phyloP scores from a whole-genome alignment of 768 basidiomycete genomes.

The Mycena rosella region DNA sequence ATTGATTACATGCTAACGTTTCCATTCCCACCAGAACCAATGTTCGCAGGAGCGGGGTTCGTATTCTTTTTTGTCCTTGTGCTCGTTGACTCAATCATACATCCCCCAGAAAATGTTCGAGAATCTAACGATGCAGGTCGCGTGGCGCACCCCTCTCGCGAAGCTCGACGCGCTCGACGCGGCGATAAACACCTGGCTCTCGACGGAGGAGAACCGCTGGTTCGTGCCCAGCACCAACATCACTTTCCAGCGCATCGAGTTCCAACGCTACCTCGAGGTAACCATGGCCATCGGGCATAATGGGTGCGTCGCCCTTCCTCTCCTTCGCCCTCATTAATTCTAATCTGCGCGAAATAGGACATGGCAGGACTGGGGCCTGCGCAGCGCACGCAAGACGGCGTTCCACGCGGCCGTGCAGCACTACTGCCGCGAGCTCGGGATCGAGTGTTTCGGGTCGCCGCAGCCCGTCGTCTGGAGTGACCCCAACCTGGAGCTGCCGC shows the following conservation, averaged over 20 bases:
- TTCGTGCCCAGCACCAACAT: slow-evolving; percentile 77
- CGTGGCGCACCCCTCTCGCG: slow-evolving; percentile 79
- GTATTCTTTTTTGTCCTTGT: slow-evolving; percentile 36
- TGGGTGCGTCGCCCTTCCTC: slow-evolving; percentile 49
- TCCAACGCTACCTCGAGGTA: slow-evolving; percentile 74
- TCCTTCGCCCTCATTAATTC: neutral
- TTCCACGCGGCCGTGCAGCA: slow-evolving; percentile 85
- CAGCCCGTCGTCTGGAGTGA: slow-evolving; percentile 69
- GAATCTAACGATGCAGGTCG: slow-evolving; percentile 74
- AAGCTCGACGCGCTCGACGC: slow-evolving; percentile 80
- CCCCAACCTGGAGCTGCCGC: slow-evolving; percentile 41
- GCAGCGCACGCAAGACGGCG: slow-evolving; percentile 73
- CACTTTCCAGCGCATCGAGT: slow-evolving; percentile 71
- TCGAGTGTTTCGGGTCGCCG: slow-evolving; percentile 69
- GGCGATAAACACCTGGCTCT: slow-evolving; percentile 79
- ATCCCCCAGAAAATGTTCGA: slow-evolving; percentile 72
- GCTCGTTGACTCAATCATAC: slow-evolving; percentile 28
- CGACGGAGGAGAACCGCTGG: slow-evolving; percentile 86
- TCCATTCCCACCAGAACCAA: slow-evolving; percentile 62
- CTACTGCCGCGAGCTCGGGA: slow-evolving; percentile 78
- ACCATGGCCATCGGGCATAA: slow-evolving; percentile 76
- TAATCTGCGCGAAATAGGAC: slow-evolving; percentile 52
- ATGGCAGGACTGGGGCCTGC: slow-evolving; percentile 57
- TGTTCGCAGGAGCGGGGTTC: slow-evolving; percentile 76
- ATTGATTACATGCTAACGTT: neutral